Conservation (phyloP, 495 filamentous ascomycete species). For the Penicillium ochrochloron region DNA sequence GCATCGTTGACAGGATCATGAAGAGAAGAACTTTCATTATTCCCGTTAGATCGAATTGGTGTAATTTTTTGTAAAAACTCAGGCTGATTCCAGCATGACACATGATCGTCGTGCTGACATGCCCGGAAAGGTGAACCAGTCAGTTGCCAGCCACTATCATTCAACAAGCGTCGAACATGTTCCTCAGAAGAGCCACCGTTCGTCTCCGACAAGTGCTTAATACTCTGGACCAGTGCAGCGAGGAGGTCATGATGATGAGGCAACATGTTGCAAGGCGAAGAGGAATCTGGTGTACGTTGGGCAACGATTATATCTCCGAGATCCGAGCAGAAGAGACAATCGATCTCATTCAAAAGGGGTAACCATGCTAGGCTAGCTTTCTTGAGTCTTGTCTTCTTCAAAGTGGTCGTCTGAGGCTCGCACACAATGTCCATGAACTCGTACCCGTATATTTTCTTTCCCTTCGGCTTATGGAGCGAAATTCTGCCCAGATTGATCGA, state of each 20-base stretch:
- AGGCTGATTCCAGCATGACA: slow-evolving; percentile 12
- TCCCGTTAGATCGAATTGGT: not conserved
- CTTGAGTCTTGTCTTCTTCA: slow-evolving; percentile 10
- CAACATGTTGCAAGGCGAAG: slow-evolving; percentile 14
- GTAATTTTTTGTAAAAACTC: slow-evolving; percentile 4
- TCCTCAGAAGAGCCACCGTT: not conserved
- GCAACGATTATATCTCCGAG: slow-evolving; percentile 9
- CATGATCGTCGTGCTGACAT: slow-evolving; percentile 10
- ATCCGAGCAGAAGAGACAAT: slow-evolving; percentile 11
- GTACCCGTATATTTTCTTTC: slow-evolving; percentile 17
- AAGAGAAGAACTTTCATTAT: not conserved
- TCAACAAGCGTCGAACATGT: not conserved
- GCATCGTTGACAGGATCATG: not conserved
- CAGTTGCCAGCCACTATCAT: slow-evolving; percentile 5
- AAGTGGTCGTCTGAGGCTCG: slow-evolving; percentile 8
- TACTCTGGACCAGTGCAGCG: slow-evolving; percentile 14
- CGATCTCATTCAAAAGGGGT: slow-evolving; percentile 4
- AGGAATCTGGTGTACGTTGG: not conserved
- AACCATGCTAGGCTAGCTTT: slow-evolving; percentile 12
- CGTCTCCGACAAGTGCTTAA: slow-evolving; percentile 1
- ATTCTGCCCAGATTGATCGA: slow-evolving; percentile 11
- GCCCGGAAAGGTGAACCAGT: slow-evolving; percentile 1
- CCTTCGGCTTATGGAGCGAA: not conserved
- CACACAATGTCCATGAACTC: slow-evolving; percentile 23
- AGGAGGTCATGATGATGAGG: slow-evolving; percentile 10